Conservation (phyloP, 768 basidiomycete genomes). For the Amanita fuliginea region DNA sequence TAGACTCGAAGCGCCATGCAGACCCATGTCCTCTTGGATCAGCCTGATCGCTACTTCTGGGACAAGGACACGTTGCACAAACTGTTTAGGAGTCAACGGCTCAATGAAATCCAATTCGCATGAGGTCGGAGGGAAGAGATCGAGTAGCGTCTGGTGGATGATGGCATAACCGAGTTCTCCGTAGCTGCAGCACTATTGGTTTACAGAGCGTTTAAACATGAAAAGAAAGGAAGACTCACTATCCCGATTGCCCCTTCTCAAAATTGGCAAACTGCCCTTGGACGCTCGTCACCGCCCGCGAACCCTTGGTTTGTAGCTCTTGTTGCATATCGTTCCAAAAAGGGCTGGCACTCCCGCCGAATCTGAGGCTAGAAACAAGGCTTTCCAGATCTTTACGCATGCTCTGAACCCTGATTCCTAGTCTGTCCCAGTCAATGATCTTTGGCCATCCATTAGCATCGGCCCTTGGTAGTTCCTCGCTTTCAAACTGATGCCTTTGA, state of each 20-base stretch:
- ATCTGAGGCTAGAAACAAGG: slow-evolving; percentile 32
- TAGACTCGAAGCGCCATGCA: slow-evolving; percentile 26
- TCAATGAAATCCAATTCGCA: slow-evolving; percentile 42
- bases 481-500: slow-evolving; percentile 73
- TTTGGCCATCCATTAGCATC: slow-evolving; percentile 68
- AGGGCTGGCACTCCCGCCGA: slow-evolving; percentile 18
- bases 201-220: not conserved
- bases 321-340: slow-evolving; percentile 64
- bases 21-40: slow-evolving; percentile 65
- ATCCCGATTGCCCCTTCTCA: slow-evolving; percentile 79
- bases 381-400: slow-evolving; percentile 36
- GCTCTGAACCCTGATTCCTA: slow-evolving; percentile 41
- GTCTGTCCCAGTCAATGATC: slow-evolving; percentile 47
- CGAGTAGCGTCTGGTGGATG: slow-evolving; percentile 66
- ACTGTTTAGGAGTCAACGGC: slow-evolving; percentile 66
- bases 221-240: slow-evolving; percentile 38
- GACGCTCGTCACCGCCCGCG: slow-evolving; percentile 53
- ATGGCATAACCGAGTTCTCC: slow-evolving; percentile 78
- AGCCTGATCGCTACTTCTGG: slow-evolving; percentile 78
- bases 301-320: slow-evolving; percentile 55
- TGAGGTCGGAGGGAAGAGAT: slow-evolving; percentile 56
- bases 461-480: slow-evolving; percentile 61
- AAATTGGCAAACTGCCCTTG: slow-evolving; percentile 72
- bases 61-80: slow-evolving; percentile 76
- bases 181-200: slow-evolving; percentile 41